A percentile compares a stretch with the other conserved stretches of the same genome.
phyloP scores from a whole-genome alignment of 2,329 filamentous ascomycete species.

The Calonectria montana region DNA sequence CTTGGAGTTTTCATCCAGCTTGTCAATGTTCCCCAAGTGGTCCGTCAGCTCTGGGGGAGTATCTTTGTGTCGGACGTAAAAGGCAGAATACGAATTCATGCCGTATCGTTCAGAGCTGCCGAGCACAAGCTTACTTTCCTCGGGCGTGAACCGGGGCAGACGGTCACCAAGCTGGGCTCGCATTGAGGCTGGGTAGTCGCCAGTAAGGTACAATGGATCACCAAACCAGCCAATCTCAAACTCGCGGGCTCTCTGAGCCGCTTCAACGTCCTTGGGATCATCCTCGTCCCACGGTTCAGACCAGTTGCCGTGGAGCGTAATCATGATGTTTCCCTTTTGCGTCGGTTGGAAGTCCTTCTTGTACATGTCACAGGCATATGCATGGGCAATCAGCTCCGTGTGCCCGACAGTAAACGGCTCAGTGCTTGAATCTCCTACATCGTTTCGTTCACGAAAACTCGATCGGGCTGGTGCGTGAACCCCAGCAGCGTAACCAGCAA shows the following conservation, averaged over 20 bases:
- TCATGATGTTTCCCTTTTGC: slow-evolving; percentile 53
- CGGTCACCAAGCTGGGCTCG: slow-evolving; percentile 51
- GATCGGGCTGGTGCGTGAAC: slow-evolving; percentile 34
- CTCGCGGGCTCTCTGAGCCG: slow-evolving; percentile 52
- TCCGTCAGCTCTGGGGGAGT: slow-evolving; percentile 51
- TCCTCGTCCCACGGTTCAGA: slow-evolving; percentile 53
- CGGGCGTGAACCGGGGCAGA: slow-evolving; percentile 51
- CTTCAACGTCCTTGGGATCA: slow-evolving; percentile 49
- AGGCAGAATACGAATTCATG: slow-evolving; percentile 57
- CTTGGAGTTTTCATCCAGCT: slow-evolving; percentile 49
- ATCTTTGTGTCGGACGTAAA: slow-evolving; percentile 50
- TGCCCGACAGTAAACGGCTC: slow-evolving; percentile 54
- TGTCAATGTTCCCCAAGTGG: slow-evolving; percentile 53
- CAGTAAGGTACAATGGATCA: slow-evolving; percentile 50
- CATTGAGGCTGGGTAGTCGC: slow-evolving; percentile 55
- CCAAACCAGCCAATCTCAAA: slow-evolving; percentile 57
- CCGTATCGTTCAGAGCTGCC: slow-evolving; percentile 54
- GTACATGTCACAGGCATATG: slow-evolving; percentile 51
- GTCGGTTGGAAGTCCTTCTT: slow-evolving; percentile 51
- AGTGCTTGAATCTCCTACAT: slow-evolving; percentile 36
- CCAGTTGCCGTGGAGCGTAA: slow-evolving; percentile 56
- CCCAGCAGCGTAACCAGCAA: slow-evolving; percentile 34
- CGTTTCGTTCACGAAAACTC: slow-evolving; percentile 37
- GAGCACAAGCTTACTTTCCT: slow-evolving; percentile 52
- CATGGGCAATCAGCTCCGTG: slow-evolving; percentile 53